Conservation (phyloP, 257 asterid genomes). For the Asclepias syriaca region DNA sequence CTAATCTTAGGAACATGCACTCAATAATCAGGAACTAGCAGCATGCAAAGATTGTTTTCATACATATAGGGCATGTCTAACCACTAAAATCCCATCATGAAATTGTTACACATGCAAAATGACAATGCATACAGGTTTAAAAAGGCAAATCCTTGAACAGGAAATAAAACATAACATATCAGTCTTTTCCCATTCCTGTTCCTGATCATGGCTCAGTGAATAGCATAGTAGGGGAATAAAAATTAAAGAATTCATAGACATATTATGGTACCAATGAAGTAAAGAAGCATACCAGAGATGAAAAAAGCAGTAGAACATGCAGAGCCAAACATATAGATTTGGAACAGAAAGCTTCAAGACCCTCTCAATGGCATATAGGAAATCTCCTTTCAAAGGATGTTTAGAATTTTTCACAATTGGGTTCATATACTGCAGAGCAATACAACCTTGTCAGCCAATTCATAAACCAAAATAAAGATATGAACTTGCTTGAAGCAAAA, state of each 20-base stretch:
- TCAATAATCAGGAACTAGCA: background rate
- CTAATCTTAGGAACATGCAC: background rate
- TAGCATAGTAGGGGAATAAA: constrained; percentile 3
- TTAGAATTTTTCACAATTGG: constrained; percentile 90
- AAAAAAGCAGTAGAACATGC: constrained; percentile 95
- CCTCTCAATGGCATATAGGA: constrained; percentile 86
- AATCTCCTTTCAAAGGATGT: constrained; percentile 89
- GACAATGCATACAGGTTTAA: background rate
- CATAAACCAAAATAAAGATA: background rate
- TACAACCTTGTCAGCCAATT: constrained; percentile 19
- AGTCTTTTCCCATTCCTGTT: background rate
- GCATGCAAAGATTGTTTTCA: background rate
- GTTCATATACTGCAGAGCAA: constrained; percentile 76
- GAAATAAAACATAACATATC: background rate
- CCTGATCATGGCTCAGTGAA: background rate
- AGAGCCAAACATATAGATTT: constrained; percentile 95
- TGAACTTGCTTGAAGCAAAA: background rate
- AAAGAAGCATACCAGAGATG: constrained; percentile 80
- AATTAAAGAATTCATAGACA: constrained; percentile 6
- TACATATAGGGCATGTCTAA: background rate
- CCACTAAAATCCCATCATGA: background rate
- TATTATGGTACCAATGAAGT: constrained; percentile 9
- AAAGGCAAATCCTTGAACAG: background rate
- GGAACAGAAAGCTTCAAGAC: constrained; percentile 97
- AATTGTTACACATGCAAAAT: background rate